A percentile compares a stretch with the other conserved stretches of the same genome.
These are phyloP conservation scores for Elaeis oleifera DNA, from an alignment of 202 grass and related monocot species.

Conservation along the genomic window DNA sequence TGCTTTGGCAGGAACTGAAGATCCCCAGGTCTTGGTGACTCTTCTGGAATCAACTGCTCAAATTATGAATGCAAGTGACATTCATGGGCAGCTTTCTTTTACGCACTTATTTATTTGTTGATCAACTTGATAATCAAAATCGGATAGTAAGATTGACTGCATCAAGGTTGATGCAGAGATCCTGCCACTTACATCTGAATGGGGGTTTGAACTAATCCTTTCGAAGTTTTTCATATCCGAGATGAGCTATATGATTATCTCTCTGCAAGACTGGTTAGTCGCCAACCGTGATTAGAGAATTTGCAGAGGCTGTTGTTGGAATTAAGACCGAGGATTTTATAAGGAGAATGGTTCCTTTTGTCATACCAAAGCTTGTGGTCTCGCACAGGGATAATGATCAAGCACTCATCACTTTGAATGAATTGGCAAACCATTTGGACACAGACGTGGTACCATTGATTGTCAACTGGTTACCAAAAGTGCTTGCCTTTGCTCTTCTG, in stretches of 20 bases:
- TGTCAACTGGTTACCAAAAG: slow-evolving; percentile 63
- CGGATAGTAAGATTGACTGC: slow-evolving; percentile 50
- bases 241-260: slow-evolving; percentile 74
- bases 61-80: slow-evolving; percentile 66
- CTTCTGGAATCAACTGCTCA: slow-evolving; percentile 66
- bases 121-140: slow-evolving; percentile 53
- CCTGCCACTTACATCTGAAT: slow-evolving; percentile 44
- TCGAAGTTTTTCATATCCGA: slow-evolving; percentile 50
- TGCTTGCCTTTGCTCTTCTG: slow-evolving; percentile 76
- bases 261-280: slow-evolving; percentile 49
- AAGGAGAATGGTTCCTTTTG: slow-evolving; percentile 66
- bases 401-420: slow-evolving; percentile 58
- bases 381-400: slow-evolving; percentile 58
- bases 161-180: slow-evolving; percentile 70
- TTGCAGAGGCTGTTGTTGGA: slow-evolving; percentile 65
- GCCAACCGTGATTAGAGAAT: slow-evolving; percentile 55
- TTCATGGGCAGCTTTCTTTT: slow-evolving; percentile 53
- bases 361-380: slow-evolving; percentile 86
- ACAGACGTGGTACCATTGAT: slow-evolving; percentile 47
- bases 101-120: slow-evolving; percentile 69
- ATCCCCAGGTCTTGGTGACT: slow-evolving; percentile 54
- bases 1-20: slow-evolving; percentile 37
- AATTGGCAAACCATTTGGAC: slow-evolving; percentile 56
- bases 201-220: slow-evolving; percentile 64
- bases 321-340: slow-evolving; percentile 70